Evolutionary conservation across 2,329 filamentous ascomycete species (phyloP), one percentile per base, ranked within the genome.

Genomic region (Sporothrix brunneoviolacea): DNA sequence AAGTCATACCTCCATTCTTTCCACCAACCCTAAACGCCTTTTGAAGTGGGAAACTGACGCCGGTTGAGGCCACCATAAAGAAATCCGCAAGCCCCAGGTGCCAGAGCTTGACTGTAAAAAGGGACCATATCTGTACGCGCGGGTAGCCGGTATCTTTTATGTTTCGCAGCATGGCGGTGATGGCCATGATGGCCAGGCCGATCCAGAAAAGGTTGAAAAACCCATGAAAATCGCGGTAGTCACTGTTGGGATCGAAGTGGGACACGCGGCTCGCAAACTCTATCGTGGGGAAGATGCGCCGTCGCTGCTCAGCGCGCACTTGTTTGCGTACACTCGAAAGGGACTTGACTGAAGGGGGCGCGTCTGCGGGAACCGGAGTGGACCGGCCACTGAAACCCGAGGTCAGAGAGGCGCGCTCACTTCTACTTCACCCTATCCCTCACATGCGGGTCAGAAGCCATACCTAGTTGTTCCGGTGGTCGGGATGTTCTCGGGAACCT

Each of bases 181-280:
- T 84, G 61, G 91, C 89, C 91, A 98, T 95, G 67, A 98, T 95
- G 59, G 88, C 88, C 53, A 98, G 75, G 9, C 89, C 89, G 57
- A 98, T 91, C 93, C 93, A 98, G 71, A 98, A 98, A 33, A 98
- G 79, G 48, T 93, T 88, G 71, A 96, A 98, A 77, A 98, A 98
- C 64, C 93, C 93, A 60, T 89, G 83, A 66, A 98, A 98, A 68
- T 98, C 90, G 62, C 83, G 83, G 66, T 97, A 91, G 62, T 95
- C 90, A 67, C 88, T 95, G 44, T 81, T 78, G 0, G 91, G 90
- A 64, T 98, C 93, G 65, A 98, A 95, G 70, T 98, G 91, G 16
- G 91, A 97, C 19, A 97, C 84, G 51, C 93, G 86, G 54, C 86
- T 84, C 36, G 88, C 80, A 70, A 91, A 98, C 62, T 95, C 88